These are phyloP conservation scores for Anthracocystis panici-leucophaei DNA, from an alignment of 1,284 basidiomycete genomes.

Conservation along the genomic window DNA sequence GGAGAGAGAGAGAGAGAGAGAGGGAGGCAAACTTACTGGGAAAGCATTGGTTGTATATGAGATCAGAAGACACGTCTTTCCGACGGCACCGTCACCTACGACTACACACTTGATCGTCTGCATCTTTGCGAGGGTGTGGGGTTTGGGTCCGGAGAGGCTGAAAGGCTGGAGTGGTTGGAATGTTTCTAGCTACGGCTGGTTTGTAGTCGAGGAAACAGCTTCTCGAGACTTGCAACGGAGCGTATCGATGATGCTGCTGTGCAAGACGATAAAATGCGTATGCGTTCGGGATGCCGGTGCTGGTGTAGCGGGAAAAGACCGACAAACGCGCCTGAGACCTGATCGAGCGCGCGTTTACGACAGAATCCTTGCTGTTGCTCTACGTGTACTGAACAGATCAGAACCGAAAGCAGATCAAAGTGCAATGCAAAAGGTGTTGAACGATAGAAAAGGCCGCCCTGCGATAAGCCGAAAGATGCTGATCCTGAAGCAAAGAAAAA, in stretches of 20 bases:
- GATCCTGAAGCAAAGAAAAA: no score
- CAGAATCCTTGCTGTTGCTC: neutral
- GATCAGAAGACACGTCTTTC: conserved; percentile 69
- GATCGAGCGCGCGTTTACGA: neutral
- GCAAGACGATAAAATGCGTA: neutral
- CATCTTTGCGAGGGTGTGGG: conserved; percentile 33
- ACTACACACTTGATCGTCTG: conserved; percentile 69
- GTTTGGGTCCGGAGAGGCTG: neutral
- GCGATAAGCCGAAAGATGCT: no score
- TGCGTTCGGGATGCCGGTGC: neutral
- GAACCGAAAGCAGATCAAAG: no score
- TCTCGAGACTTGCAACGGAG: neutral
- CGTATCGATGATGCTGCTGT: neutral
- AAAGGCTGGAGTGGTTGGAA: neutral
- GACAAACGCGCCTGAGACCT: no score
- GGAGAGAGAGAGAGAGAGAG: neutral
- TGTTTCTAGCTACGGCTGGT: neutral
- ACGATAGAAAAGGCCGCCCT: no score
- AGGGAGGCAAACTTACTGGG: conserved; percentile 51
- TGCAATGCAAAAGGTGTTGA: no score
- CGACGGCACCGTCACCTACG: conserved; percentile 69
- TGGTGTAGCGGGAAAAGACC: neutral
- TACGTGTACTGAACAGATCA: no score
- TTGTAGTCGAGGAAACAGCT: no score
- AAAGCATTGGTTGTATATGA: conserved; percentile 70